Percentiles rank a stretch among this genome's conserved stretches.
phyloP scores from a whole-genome alignment of 257 asterid genomes.

The Solanum medicagineum region DNA sequence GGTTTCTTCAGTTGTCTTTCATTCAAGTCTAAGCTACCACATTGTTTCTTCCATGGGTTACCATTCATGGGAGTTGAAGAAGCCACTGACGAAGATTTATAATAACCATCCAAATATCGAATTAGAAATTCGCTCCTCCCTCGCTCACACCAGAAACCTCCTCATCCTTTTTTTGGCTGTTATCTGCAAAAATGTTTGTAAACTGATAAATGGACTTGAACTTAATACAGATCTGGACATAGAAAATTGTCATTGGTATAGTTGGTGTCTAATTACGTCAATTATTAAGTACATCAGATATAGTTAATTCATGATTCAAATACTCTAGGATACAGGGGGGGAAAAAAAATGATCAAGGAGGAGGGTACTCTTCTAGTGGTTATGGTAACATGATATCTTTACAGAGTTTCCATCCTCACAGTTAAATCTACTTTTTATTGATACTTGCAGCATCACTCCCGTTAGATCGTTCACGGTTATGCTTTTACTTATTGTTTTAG shows the following conservation, averaged over 20 bases:
- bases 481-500: too few species aligned
- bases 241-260: background rate
- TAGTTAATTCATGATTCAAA: background rate
- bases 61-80: background rate
- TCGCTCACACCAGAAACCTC: background rate
- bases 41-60: background rate
- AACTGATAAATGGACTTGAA: background rate
- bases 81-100: background rate
- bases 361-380: too few species aligned
- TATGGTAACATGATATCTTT: background rate
- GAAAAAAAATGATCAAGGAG: background rate
- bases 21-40: background rate
- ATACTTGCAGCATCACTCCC: background rate
- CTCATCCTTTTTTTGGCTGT: background rate
- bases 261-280: background rate
- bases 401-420: background rate
- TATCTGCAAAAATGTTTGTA: background rate
- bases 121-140: background rate
- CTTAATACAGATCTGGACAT: background rate
- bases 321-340: too few species aligned
- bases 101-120: background rate
- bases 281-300: background rate
- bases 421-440: background rate
- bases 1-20: background rate
- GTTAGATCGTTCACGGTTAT: background rate